phyloP scores from a whole-genome alignment of 1,284 basidiomycete genomes.

The Jaminaea rosea region DNA sequence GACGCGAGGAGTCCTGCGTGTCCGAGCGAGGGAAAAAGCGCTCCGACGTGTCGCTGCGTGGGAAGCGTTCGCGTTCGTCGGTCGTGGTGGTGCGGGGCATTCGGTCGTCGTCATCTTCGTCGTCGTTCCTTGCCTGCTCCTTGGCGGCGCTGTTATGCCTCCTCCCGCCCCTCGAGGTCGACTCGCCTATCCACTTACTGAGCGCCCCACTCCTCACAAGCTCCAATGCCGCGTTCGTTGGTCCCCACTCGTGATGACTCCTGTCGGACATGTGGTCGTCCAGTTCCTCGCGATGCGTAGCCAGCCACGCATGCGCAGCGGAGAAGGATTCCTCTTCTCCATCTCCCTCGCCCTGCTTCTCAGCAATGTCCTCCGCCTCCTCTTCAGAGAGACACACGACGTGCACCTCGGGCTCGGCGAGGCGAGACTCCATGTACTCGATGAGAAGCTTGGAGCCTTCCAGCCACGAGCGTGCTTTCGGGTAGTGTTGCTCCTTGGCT shows the following conservation, averaged over 20 bases:
- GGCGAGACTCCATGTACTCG: conserved; percentile 29
- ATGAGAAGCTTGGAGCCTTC: conserved; percentile 40
- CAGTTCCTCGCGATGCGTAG: conserved; percentile 22
- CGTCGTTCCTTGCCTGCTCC: neutral
- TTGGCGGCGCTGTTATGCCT: neutral
- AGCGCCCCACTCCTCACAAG: conserved; percentile 22
- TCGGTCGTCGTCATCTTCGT: conserved; percentile 12
- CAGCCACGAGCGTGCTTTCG: conserved; percentile 33
- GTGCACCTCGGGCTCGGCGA: conserved; percentile 29
- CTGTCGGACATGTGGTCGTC: conserved; percentile 19
- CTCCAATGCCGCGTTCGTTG: conserved; percentile 16
- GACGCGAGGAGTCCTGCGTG: no score
- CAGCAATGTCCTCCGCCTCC: conserved; percentile 14
- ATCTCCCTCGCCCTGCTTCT: conserved; percentile 22
- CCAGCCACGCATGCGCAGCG: conserved; percentile 31
- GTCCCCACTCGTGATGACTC: conserved; percentile 20
- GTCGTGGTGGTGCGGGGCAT: conserved; percentile 14
- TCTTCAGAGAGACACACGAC: conserved; percentile 31
- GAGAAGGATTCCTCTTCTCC: conserved; percentile 13
- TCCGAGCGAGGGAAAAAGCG: no score
- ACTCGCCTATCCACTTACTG: conserved; percentile 14
- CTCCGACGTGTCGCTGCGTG: no score
- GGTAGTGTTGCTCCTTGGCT: conserved; percentile 15
- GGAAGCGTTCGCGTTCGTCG: conserved; percentile 13
- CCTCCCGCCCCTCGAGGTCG: neutral